Evolutionary conservation across 2,329 filamentous ascomycete genomes (phyloP), one percentile per base, ranked within the genome.

Genomic region (Penicillium sp.): DNA sequence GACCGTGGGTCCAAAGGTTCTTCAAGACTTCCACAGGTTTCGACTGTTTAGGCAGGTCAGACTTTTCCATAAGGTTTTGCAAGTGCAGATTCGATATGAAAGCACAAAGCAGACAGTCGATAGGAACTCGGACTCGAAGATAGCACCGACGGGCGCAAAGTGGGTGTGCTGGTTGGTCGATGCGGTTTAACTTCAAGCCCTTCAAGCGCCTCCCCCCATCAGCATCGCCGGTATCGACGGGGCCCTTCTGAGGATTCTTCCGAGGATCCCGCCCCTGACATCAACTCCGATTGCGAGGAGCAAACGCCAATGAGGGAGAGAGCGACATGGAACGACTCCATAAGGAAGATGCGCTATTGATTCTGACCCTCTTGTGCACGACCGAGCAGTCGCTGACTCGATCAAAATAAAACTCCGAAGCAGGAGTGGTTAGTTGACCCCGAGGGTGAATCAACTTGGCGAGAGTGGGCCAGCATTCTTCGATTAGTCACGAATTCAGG

Each of bases 1-100:
- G 58, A 52, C 53, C 43, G n/a, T 11, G 17, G 38, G 31, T 35
- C 55, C 38, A 34, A 43, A 54, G 25, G 31, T 34, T 55, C 55
- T 54, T 55, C 48, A 43, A 3, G 2, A 50, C 34, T 15, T 42
- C 11, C 10, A 12, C 31, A 53, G 48, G 52, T 54, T 34, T 20
- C 22, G 34, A 25, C 54, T 52, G 48, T 58, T 58, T 62, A 62
- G 61, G 52, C 35, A 63, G 58, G 35, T 14, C 17, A 54, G 6
- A 17, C n/a, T 45, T 43, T 48, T n/a, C n/a, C 31, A 37, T 22
- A 45, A 47, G 57, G 49, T 55, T 45, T 47, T 20, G 17, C 20
- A 20, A 11, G n/a, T n/a, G 8, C 17, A 11, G 20, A 12, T 42
- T 20, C 5, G 17, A 12, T 10, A 20, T 14, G 39, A 11, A 42